Evolutionary conservation across 1,284 basidiomycete genomes (phyloP).

Genomic region (Hortiboletus rubellus): DNA sequence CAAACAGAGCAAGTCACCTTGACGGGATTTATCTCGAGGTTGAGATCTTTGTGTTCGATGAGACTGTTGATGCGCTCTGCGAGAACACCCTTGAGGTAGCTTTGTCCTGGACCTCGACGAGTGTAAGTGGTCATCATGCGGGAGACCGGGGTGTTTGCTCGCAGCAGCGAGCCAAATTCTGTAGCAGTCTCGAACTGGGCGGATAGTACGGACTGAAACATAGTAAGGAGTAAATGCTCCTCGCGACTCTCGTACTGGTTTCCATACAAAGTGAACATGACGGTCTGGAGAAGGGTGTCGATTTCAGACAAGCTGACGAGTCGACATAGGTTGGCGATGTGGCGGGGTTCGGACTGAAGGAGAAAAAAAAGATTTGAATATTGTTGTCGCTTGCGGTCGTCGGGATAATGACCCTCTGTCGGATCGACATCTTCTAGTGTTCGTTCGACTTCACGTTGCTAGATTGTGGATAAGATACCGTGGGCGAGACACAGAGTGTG

Average conservation of each 20-base stretch:
- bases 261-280: constrained; percentile 99
- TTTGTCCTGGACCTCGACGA: constrained; percentile 95
- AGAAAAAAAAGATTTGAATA: constrained; percentile 99
- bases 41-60: constrained; percentile 98
- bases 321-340: constrained; percentile 95
- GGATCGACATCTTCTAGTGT: constrained; percentile 95
- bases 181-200: constrained; percentile 98
- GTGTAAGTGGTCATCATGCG: constrained; percentile 99
- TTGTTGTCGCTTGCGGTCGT: constrained; percentile 91
- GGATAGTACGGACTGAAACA: constrained; percentile 98
- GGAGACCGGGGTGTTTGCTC: constrained; percentile 98
- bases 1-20: constrained; percentile 60
- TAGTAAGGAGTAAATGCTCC: constrained; percentile 96
- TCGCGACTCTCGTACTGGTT: constrained; percentile 99
- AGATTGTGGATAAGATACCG: constrained; percentile 18
- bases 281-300: constrained; percentile 97
- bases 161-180: constrained; percentile 94
- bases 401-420: constrained; percentile 85
- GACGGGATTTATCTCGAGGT: constrained; percentile 97
- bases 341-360: constrained; percentile 95
- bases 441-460: constrained; percentile 92
- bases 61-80: constrained; percentile 97
- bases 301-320: constrained; percentile 96
- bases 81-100: constrained; percentile 94
- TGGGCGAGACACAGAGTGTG: neutral